Conservation (phyloP, 148 eudicot species). For the Hydrangea macrophylla region DNA sequence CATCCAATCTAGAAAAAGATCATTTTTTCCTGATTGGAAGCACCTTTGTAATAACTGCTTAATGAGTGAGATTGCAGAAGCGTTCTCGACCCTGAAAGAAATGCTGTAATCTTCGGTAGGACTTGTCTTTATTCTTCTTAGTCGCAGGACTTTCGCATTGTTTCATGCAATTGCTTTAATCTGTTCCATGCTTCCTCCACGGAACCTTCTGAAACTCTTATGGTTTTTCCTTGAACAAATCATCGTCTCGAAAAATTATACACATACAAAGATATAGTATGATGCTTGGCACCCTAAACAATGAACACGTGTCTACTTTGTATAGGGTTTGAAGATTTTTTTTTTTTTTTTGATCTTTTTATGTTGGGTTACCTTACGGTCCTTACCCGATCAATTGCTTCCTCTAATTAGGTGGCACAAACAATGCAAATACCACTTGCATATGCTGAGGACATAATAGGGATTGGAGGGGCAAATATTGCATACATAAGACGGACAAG, state of each 20-base stretch:
- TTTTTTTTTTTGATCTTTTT: no score
- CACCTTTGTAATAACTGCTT: no score
- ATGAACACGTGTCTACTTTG: neutral
- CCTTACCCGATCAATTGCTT: neutral
- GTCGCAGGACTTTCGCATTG: neutral
- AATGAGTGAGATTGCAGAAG: no score
- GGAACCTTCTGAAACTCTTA: neutral
- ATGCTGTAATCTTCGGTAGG: neutral
- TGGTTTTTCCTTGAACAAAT: neutral
- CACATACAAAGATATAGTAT: neutral
- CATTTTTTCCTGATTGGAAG: no score
- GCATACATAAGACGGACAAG: constrained; percentile 66
- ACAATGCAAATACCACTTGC: constrained; percentile 78
- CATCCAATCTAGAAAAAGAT: no score
- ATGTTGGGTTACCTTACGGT: no score
- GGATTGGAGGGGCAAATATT: constrained; percentile 67
- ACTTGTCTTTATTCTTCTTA: neutral
- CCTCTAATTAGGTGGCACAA: constrained; percentile 47
- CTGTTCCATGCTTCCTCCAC: neutral
- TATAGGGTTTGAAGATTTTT: no score
- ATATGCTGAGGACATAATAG: constrained; percentile 78
- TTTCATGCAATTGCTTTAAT: neutral
- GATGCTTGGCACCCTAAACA: neutral
- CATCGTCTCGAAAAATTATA: neutral
- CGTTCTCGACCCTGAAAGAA: no score